Evolutionary conservation across 140 eudicot species (phyloP), one percentile per base, ranked within the genome.

Genomic region (Eryngium alpinum): DNA sequence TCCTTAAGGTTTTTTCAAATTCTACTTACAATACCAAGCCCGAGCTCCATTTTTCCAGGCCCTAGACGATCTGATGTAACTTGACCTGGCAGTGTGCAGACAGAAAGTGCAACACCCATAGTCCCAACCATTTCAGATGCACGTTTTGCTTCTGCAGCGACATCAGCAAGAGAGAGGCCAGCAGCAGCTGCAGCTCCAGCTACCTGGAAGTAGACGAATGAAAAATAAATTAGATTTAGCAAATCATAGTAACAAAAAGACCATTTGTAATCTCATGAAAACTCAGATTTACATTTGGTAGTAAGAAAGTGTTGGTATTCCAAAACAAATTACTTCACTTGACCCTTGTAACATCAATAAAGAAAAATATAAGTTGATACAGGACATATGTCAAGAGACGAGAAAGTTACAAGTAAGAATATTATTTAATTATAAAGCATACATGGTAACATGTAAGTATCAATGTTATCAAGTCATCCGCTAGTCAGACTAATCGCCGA

Each of bases 181-280:
- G 88, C 80, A 88, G 93, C 93, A 73, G 99, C 99, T 60, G 99
- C 97, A 81, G 99, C 97, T 84, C 99, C 99, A 51, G 99, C 99
- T 79, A 95, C 88, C 99, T 95, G 81, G 81, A 19, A 15, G n/a
- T 75, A 75, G 62, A 75, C 65, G 12, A 75, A 75, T 0, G 18
- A 31, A 69, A 29, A 25, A 34, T 38, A 43, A 25, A 49, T 12
- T 25, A 44, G 3, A 38, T 38, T 38, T 38, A 44, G 21, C 24
- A 29, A 18, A 15, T 49, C 24, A 28, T 49, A 75, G 70, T 46
- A 38, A 46, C 51, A 46, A 18, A 31, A 76, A 57, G 5, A 31
- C 63, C 31, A 27, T 70, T 38, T 62, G n/a, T 43, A 29, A 31
- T 71, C 15, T 59, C 27, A 27, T 0, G 16, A 15, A 69, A 69